Base-by-base conservation (phyloP, 441 rosid genomes). In the Adansonia grandidieri region DNA sequence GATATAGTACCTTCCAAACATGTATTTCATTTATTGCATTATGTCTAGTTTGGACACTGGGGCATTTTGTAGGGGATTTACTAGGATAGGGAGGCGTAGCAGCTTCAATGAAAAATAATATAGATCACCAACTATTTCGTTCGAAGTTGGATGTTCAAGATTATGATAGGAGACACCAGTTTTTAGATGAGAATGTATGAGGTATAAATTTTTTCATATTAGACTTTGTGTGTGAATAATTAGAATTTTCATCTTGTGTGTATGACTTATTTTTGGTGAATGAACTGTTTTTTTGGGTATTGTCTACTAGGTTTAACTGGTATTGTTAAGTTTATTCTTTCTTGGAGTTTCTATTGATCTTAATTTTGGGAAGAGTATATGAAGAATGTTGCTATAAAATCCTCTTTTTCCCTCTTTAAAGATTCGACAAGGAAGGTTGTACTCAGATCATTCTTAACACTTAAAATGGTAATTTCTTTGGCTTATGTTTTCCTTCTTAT, bases 11-110 rank as follows among this genome's bases (percentile, higher is more conserved):
- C 50, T 19, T 77, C 50, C 8, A 54, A 54, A 75, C 28, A 63
- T 63, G 22, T 15, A 64, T 54, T 77, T 74, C 32, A 22, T 32
- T 51, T 15, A 17, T 11, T 66, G 37, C 57, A 71, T 19, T 0
- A 13, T 76, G n/a, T 44, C 54, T 57, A 20, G 6, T 28, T 77
- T 78, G 78, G 48, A 82, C 64, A 9, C 8, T 17, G 13, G 62
- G 68, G 61, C 73, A 76, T 80, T 61, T 73, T 32, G 82, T 80
- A 82, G 88, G 66, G 81, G 88, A 48, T 79, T 80, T 72, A 71
- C 77, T 78, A 71, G 78, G 66, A 78, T 80, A 82, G 84, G 84
- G 80, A 70, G 80, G 88, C 40, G 44, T 47, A 44, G 71, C 77
- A 69, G 24, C 82, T 79, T 78, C 75, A 14, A 70, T 48, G 20